Percentiles rank a stretch among this genome's conserved stretches.
phyloP scores from a whole-genome alignment of 2,329 filamentous ascomycete genomes.

The Neopestalotiopsis sp. region DNA sequence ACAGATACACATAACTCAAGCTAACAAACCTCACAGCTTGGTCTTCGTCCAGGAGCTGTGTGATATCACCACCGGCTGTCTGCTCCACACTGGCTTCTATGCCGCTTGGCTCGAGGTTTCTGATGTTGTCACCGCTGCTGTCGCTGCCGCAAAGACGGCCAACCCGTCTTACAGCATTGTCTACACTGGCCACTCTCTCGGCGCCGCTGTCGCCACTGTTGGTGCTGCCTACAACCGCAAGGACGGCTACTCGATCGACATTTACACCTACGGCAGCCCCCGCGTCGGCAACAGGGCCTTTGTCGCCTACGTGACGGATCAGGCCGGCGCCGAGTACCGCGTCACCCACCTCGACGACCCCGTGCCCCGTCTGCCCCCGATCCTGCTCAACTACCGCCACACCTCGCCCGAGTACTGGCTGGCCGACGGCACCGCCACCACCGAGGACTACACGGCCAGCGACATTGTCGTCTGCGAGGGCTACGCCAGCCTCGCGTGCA shows the following conservation, averaged over 20 bases:
- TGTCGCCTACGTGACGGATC: conserved; percentile 56
- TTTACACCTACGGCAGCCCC: conserved; percentile 72
- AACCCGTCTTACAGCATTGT: conserved; percentile 60
- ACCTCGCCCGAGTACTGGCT: conserved; percentile 75
- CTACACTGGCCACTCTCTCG: conserved; percentile 72
- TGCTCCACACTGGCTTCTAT: conserved; percentile 63
- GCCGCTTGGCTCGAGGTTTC: conserved; percentile 62
- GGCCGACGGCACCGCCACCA: conserved; percentile 37
- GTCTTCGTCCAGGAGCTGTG: conserved; percentile 43
- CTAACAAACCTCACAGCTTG: conserved; percentile 33
- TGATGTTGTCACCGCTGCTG: conserved; percentile 42
- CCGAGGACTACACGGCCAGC: conserved; percentile 40
- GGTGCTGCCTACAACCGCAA: conserved; percentile 61
- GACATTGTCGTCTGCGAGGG: conserved; percentile 56
- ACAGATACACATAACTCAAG: neutral
- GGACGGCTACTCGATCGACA: conserved; percentile 51
- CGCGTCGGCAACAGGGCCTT: conserved; percentile 65
- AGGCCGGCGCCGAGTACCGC: conserved; percentile 61
- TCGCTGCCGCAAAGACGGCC: conserved; percentile 47
- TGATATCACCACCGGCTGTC: conserved; percentile 50
- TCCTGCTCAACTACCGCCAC: conserved; percentile 66
- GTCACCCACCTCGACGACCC: conserved; percentile 72
- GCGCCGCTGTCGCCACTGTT: conserved; percentile 67
- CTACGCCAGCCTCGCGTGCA: conserved; percentile 52
- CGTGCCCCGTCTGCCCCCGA: conserved; percentile 69